Conservation (phyloP, 208 protist species). For the Trypanosoma rangeli region DNA sequence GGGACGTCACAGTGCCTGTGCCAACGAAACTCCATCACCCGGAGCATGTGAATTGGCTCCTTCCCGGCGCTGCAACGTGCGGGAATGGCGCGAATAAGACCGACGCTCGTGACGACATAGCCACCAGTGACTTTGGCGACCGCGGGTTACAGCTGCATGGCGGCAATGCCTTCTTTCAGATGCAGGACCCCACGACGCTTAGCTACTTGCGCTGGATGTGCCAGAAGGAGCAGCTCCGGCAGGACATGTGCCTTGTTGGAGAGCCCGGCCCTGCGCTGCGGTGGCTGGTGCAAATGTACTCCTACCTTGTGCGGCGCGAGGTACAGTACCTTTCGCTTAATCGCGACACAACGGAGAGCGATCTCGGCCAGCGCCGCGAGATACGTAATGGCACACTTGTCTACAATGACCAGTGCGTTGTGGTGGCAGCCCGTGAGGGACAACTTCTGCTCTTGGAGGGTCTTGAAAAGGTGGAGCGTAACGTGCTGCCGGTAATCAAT, state of each 20-base stretch:
- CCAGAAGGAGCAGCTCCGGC: constrained; percentile 91
- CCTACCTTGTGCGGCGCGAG: constrained; percentile 67
- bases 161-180: constrained; percentile 57
- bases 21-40: constrained; percentile 51
- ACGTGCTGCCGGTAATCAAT: constrained; percentile 94
- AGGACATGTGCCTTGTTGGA: constrained; percentile 96
- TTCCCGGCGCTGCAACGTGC: constrained; percentile 41
- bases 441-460: constrained; percentile 95
- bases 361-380: constrained; percentile 94
- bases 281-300: constrained; percentile 84
- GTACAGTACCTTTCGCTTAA: constrained; percentile 90
- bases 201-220: constrained; percentile 88
- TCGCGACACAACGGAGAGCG: constrained; percentile 94
- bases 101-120: background rate
- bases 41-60: constrained; percentile 60
- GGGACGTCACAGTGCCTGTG: constrained; percentile 71
- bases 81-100: constrained; percentile 25
- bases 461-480: constrained; percentile 94
- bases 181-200: constrained; percentile 59
- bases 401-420: constrained; percentile 93
- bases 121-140: background rate
- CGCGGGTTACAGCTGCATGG: constrained; percentile 3
- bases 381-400: constrained; percentile 85
- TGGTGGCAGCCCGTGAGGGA: constrained; percentile 88
- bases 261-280: constrained; percentile 85